phyloP scores from a whole-genome alignment of 345 rosid species.

The Psidium friedrichsthalianum region DNA sequence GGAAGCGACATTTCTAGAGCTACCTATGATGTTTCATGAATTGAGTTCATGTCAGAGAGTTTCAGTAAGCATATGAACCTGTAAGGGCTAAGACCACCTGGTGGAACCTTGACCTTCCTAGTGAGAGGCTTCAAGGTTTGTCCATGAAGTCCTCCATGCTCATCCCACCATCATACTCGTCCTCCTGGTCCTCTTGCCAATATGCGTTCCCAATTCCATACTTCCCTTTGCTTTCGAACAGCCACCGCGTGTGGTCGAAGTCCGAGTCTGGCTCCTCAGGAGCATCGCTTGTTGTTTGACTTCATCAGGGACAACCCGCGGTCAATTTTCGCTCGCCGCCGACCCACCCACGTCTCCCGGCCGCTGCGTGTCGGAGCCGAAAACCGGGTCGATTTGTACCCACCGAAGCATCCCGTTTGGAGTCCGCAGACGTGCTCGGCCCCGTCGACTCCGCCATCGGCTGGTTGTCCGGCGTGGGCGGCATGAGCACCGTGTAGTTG shows the following conservation, averaged over 20 bases:
- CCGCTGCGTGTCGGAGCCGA: conserved; percentile 13
- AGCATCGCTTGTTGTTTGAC: conserved; percentile 62
- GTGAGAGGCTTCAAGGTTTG: conserved; percentile 95
- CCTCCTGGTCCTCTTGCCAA: conserved; percentile 48
- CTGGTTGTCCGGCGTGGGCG: conserved; percentile 94
- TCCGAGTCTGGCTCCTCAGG: conserved; percentile 86
- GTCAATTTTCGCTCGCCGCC: conserved; percentile 29
- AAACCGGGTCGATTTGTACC: neutral
- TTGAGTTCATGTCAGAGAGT: neutral
- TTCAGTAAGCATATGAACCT: conserved; percentile 11
- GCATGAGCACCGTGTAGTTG: conserved; percentile 87
- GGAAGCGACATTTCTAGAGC: neutral
- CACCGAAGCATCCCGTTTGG: neutral
- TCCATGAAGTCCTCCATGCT: conserved; percentile 82
- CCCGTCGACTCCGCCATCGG: conserved; percentile 35
- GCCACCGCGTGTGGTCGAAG: conserved; percentile 91
- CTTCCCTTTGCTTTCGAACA: conserved; percentile 66
- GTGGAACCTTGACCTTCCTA: conserved; percentile 52
- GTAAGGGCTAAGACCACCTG: conserved; percentile 80
- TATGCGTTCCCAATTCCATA: conserved; percentile 84
- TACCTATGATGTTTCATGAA: neutral
- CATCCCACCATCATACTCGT: conserved; percentile 32
- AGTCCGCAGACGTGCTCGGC: conserved; percentile 15
- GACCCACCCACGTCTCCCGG: conserved; percentile 4
- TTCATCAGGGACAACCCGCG: conserved; percentile 67